A percentile compares a stretch with the other conserved stretches of the same genome.
Conservation (phyloP, 805 yeast genomes). For the Spathaspora gorwiae region DNA sequence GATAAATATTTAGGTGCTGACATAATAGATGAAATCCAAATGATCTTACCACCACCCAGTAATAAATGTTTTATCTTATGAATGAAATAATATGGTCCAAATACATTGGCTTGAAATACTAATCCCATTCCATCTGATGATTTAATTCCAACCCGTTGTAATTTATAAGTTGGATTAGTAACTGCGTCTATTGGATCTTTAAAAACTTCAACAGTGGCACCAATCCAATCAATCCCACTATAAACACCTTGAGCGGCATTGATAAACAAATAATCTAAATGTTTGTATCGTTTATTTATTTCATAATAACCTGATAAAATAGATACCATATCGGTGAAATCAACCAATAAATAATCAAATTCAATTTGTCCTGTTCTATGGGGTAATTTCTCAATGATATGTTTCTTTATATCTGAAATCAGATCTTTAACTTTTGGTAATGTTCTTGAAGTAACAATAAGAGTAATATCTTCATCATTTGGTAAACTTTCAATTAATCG, state of each 20-base stretch:
- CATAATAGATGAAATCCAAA: constrained; percentile 87
- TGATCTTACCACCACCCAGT: constrained; percentile 54
- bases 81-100: constrained; percentile 86
- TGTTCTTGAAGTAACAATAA: constrained; percentile 86
- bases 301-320: constrained; percentile 72
- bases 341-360: constrained; percentile 86
- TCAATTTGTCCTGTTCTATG: constrained; percentile 57
- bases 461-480: constrained; percentile 53
- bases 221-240: constrained; percentile 81
- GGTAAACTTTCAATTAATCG: constrained; percentile 64
- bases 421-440: constrained; percentile 78
- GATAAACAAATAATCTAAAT: constrained; percentile 73
- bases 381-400: constrained; percentile 20
- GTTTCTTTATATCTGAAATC: constrained; percentile 52
- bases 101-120: constrained; percentile 93
- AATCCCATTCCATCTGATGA: constrained; percentile 78
- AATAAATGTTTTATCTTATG: constrained; percentile 59
- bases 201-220: constrained; percentile 65
- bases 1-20: constrained; percentile 72
- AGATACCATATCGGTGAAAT: constrained; percentile 86
- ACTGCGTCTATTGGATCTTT: constrained; percentile 71
- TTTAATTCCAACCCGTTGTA: constrained; percentile 73
- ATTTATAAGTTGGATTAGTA: constrained; percentile 83
- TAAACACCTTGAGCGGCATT: constrained; percentile 91
- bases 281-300: constrained; percentile 54